Evolutionary conservation across 2,329 filamentous ascomycete genomes (phyloP).

Genomic region (Xylaria sp.): DNA sequence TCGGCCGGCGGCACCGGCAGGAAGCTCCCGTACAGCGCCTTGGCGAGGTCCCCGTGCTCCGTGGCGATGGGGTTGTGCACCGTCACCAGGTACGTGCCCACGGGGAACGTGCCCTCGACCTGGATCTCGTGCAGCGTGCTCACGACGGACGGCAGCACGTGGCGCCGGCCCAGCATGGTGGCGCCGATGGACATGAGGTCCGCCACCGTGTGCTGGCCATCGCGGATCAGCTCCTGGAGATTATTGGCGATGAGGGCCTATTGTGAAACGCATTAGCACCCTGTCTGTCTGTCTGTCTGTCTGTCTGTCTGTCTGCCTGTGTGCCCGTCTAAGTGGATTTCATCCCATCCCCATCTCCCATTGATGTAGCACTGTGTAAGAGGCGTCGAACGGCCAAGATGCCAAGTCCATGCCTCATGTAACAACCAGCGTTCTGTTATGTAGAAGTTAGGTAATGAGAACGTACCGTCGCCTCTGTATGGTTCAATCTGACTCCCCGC

Average conservation of each 20-base stretch:
- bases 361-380: not conserved
- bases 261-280: conserved; percentile 16
- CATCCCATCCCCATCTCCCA: not conserved
- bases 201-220: conserved; percentile 91
- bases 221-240: conserved; percentile 94
- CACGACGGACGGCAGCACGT: conserved; percentile 86
- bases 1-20: conserved; percentile 78
- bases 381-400: conserved; percentile 11
- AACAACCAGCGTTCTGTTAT: conserved; percentile 6
- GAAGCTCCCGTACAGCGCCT: conserved; percentile 91
- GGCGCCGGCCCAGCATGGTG: conserved; percentile 91
- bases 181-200: conserved; percentile 93
- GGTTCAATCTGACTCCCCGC: conserved; percentile 87
- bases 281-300: not conserved
- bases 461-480: conserved; percentile 83
- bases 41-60: conserved; percentile 86
- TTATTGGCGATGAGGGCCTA: conserved; percentile 86
- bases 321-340: too few relatives aligned
- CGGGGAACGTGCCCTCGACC: conserved; percentile 92
- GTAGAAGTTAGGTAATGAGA: conserved; percentile 32
- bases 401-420: not conserved
- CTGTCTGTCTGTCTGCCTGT: not conserved
- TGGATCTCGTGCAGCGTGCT: conserved; percentile 84
- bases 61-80: conserved; percentile 89
- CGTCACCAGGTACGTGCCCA: conserved; percentile 92